phyloP scores from a whole-genome alignment of 805 yeast genomes.

The Zygotorulaspora florentina region DNA sequence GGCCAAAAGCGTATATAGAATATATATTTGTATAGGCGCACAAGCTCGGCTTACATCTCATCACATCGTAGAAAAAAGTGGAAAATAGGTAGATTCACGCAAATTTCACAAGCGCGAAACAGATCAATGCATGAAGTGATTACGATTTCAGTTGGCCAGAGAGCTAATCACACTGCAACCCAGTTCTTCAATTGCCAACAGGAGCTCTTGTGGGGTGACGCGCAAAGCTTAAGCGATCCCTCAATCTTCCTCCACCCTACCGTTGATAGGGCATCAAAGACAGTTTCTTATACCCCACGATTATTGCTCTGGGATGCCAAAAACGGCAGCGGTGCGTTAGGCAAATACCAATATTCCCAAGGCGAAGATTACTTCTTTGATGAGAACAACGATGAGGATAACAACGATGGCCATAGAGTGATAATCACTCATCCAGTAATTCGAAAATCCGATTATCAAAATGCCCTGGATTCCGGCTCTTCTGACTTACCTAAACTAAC shows the following conservation, averaged over 20 bases:
- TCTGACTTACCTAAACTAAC: conserved; percentile 35
- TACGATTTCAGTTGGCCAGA: conserved; percentile 67
- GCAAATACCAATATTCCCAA: conserved; percentile 46
- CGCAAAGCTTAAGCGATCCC: conserved; percentile 37
- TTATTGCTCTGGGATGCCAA: conserved; percentile 74
- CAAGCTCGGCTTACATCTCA: too few species aligned
- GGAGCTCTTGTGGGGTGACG: conserved; percentile 48
- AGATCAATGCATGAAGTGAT: conserved; percentile 63
- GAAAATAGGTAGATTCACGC: too few species aligned
- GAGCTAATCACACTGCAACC: conserved; percentile 68
- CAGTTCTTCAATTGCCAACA: conserved; percentile 84
- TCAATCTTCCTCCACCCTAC: conserved; percentile 45
- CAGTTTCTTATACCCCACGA: conserved; percentile 73
- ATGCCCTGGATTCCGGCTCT: conserved; percentile 50
- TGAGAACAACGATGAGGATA: conserved; percentile 8
- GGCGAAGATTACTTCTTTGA: conserved; percentile 25
- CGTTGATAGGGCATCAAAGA: conserved; percentile 36
- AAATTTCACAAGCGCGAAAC: too few species aligned
- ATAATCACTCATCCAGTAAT: conserved; percentile 37
- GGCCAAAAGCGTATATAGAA: too few species aligned
- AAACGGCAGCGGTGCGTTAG: conserved; percentile 71
- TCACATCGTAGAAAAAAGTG: background rate
- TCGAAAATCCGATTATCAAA: conserved; percentile 57
- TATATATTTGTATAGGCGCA: too few species aligned
- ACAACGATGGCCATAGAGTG: conserved; percentile 15